These are phyloP conservation scores for Xylaria sp. DNA, from an alignment of 2,329 filamentous ascomycete genomes.

Conservation along the genomic window DNA sequence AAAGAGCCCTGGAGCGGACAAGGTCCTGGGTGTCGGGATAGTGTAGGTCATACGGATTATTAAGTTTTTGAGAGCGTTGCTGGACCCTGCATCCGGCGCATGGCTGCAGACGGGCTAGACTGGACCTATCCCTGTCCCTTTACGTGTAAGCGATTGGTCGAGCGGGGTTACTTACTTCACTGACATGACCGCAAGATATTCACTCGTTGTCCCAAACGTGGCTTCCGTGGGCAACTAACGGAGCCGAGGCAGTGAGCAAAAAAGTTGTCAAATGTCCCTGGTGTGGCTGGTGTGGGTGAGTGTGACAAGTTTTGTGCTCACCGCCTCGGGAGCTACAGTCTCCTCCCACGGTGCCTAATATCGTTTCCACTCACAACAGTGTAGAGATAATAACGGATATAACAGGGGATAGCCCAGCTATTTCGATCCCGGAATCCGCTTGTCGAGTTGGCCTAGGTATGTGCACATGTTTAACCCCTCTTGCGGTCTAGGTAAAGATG, in stretches of 20 bases:
- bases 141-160: slow-evolving; percentile 13
- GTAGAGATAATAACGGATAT: no score
- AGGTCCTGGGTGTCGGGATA: slow-evolving; percentile 6
- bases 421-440: neutral
- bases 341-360: neutral
- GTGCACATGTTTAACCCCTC: slow-evolving; percentile 1
- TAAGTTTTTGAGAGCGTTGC: neutral
- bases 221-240: neutral
- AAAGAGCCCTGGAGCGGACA: neutral
- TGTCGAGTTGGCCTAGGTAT: neutral
- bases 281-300: no score
- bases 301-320: no score
- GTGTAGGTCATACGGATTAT: slow-evolving; percentile 2
- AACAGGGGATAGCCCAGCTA: neutral
- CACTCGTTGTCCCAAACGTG: slow-evolving; percentile 2
- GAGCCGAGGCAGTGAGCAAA: no score
- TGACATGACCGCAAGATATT: slow-evolving; percentile 5
- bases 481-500: slow-evolving; percentile 2
- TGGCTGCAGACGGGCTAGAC: slow-evolving; percentile 16
- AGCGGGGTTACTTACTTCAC: neutral
- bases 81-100: slow-evolving; percentile 26
- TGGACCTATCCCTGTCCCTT: neutral
- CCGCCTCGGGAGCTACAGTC: no score
- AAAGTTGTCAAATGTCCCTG: no score
- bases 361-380: no score